Conservation (phyloP, 2,329 filamentous ascomycete species). For the Periconia digitata region DNA sequence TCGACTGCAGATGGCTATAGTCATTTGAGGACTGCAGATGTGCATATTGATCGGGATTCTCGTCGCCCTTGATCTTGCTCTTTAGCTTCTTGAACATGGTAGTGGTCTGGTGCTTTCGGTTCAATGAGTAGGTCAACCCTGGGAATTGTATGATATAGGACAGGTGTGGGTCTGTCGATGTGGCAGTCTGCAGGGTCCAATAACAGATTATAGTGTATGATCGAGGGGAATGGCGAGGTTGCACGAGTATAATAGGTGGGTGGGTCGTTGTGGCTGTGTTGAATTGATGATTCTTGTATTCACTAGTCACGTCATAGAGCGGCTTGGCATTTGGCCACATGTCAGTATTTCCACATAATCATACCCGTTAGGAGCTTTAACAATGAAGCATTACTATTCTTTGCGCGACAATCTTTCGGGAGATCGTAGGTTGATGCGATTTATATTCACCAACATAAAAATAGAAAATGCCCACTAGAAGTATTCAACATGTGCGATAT, state of each 20-base stretch:
- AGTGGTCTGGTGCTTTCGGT: not conserved
- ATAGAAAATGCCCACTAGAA: too few relatives aligned
- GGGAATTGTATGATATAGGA: too few relatives aligned
- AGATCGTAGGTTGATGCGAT: too few relatives aligned
- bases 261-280: not conserved
- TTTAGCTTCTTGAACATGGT: conserved; percentile 42
- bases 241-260: too few relatives aligned
- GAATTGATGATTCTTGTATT: not conserved
- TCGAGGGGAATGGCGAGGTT: not conserved
- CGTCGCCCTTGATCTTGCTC: conserved; percentile 35
- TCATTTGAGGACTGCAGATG: conserved; percentile 10
- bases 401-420: too few relatives aligned
- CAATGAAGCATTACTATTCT: too few relatives aligned
- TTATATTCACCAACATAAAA: too few relatives aligned
- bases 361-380: too few relatives aligned
- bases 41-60: conserved; percentile 16
- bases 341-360: too few relatives aligned
- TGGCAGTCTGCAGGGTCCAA: not conserved
- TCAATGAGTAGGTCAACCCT: not conserved
- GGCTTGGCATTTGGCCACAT: too few relatives aligned
- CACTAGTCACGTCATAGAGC: not conserved
- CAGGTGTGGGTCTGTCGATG: not conserved
- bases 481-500: too few relatives aligned
- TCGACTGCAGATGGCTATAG: conserved; percentile 14
- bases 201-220: not conserved